phyloP scores from a whole-genome alignment of 768 basidiomycete genomes.

The Auricularia cornea region DNA sequence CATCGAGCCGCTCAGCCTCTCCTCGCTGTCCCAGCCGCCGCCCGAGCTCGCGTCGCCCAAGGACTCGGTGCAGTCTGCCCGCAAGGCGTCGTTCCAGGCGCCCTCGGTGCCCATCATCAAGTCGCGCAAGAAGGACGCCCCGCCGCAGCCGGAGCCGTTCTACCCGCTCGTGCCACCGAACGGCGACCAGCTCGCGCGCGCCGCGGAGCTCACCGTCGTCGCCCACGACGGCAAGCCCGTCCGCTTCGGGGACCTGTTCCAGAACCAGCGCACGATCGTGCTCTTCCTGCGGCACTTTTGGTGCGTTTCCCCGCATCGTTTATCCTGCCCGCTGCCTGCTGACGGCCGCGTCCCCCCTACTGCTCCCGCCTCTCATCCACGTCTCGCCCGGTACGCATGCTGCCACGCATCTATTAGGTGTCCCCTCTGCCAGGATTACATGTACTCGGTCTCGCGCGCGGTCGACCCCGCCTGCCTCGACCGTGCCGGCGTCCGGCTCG shows the following conservation, averaged over 20 bases:
- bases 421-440: constrained; percentile 80
- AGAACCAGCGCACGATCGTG: constrained; percentile 51
- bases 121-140: neutral
- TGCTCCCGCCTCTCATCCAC: neutral
- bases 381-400: too few species aligned
- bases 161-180: constrained; percentile 35
- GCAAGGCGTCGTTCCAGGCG: neutral
- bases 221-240: constrained; percentile 58
- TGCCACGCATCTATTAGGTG: constrained; percentile 43
- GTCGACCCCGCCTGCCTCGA: constrained; percentile 40
- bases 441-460: constrained; percentile 52
- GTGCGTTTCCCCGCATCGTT: constrained; percentile 23
- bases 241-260: constrained; percentile 61
- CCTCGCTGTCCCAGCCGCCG: neutral
- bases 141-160: neutral
- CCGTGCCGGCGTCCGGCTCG: constrained; percentile 45
- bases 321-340: neutral
- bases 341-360: neutral
- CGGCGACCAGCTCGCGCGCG: constrained; percentile 46
- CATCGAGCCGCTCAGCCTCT: neutral
- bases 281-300: constrained; percentile 86
- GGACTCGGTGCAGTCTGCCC: too few species aligned
- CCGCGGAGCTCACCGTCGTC: constrained; percentile 54
- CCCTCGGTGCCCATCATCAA: neutral
- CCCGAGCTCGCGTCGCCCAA: neutral